These are phyloP conservation scores for Trichoderma asperelloides DNA, from an alignment of 495 filamentous ascomycete genomes.

Conservation along the genomic window DNA sequence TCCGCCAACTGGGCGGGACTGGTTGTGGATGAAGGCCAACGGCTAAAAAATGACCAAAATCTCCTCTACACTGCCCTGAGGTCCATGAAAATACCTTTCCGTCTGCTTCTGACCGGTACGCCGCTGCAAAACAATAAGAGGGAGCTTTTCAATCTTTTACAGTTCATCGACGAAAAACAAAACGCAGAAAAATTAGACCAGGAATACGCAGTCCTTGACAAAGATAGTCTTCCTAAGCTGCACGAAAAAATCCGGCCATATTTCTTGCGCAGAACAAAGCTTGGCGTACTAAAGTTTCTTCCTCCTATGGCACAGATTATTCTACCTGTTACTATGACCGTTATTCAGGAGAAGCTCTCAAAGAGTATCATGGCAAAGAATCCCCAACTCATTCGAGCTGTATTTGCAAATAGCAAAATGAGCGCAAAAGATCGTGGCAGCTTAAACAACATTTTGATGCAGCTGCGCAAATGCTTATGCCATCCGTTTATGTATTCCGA, in stretches of 20 bases:
- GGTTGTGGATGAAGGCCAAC: conserved; percentile 92
- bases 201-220: conserved; percentile 63
- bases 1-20: conserved; percentile 75
- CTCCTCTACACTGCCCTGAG: conserved; percentile 66
- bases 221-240: conserved; percentile 69
- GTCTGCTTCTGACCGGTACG: conserved; percentile 79
- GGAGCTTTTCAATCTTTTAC: conserved; percentile 89
- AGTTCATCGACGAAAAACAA: conserved; percentile 68
- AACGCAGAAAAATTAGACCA: conserved; percentile 65
- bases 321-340: conserved; percentile 83
- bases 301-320: conserved; percentile 93
- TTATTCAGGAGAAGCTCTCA: conserved; percentile 88
- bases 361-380: conserved; percentile 89
- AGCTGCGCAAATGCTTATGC: conserved; percentile 87
- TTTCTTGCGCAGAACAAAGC: conserved; percentile 67
- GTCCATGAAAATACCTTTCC: conserved; percentile 64
- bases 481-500: conserved; percentile 91
- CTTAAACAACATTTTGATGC: conserved; percentile 89
- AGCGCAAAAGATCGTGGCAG: conserved; percentile 63
- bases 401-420: conserved; percentile 58
- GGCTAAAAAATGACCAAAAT: conserved; percentile 87
- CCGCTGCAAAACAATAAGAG: conserved; percentile 92
- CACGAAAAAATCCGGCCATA: conserved; percentile 82
- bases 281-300: conserved; percentile 77
- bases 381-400: conserved; percentile 75